Conservation (phyloP, 2,329 filamentous ascomycete species). For the Pestalotiopsis sp. region DNA sequence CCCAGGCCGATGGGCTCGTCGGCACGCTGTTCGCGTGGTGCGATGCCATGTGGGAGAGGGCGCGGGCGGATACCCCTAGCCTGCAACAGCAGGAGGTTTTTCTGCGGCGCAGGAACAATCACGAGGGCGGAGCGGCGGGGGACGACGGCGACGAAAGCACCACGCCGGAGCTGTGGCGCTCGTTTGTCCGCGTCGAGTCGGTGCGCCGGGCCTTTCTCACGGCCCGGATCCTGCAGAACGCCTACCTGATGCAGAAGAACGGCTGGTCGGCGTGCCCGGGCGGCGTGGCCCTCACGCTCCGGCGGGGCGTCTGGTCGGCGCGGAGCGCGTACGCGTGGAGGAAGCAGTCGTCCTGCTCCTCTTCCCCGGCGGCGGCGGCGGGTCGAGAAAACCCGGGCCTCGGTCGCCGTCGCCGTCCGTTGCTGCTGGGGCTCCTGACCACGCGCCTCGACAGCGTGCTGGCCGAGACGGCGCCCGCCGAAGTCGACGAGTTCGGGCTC, state of each 20-base stretch:
- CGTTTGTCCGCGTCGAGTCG: conserved; percentile 34
- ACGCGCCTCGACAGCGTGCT: not conserved
- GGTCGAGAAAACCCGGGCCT: too few relatives aligned
- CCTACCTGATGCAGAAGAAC: conserved; percentile 28
- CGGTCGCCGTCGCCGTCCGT: too few relatives aligned
- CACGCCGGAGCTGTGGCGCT: conserved; percentile 23
- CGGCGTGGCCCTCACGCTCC: conserved; percentile 28
- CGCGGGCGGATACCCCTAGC: not conserved
- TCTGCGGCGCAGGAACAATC: not conserved
- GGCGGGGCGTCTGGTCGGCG: conserved; percentile 31
- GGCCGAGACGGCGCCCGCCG: not conserved
- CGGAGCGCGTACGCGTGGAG: conserved; percentile 26
- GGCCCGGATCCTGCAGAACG: conserved; percentile 24
- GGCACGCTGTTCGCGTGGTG: conserved; percentile 30
- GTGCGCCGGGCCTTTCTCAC: conserved; percentile 31
- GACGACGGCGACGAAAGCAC: not conserved
- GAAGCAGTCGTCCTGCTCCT: not conserved
- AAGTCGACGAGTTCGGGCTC: conserved; percentile 8
- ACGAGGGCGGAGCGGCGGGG: not conserved
- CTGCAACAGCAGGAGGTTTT: not conserved
- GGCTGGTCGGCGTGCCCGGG: conserved; percentile 32
- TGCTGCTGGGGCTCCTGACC: not conserved
- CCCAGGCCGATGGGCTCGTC: conserved; percentile 32
- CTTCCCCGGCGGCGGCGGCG: not conserved
- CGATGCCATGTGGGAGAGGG: conserved; percentile 23